Evolutionary conservation across 208 protist species (phyloP), one percentile per base, ranked within the genome.

Genomic region (Endotrypanum monterogeii): DNA sequence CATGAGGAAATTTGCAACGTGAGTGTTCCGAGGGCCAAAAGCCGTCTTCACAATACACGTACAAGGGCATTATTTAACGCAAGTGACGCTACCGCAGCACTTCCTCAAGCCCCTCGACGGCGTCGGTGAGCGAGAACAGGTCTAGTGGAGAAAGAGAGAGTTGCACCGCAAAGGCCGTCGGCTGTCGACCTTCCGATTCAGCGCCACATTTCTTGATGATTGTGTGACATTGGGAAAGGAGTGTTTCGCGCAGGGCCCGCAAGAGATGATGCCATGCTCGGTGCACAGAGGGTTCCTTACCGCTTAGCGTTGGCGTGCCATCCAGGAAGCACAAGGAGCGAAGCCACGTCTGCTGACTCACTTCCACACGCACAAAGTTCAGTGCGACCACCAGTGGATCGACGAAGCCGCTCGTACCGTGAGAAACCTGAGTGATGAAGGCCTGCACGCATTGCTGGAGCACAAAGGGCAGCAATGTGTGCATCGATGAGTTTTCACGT

Each of bases 351-450:
- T 41, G 54, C 37, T 72, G 66, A n/a, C 67, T 67, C 56, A 61
- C 83, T 65, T 75, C 25, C 48, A 87, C 67, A 11, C 84, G 77
- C 23, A 95, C 63, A 78, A 92, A 90, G 71, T 92, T 93, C 37
- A 95, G 46, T 20, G 78, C 77, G 5, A 81, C 87, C 20, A 95
- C 80, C 6, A 95, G 67, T n/a, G 87, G 88, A 39, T 95, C 89
- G 5, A 93, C n/a, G 81, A 95, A 95, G 11, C 75, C 76, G 11
- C 68, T 52, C 51, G 91, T 76, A 7, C 87, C 82, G 28, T 67
- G 56, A 6, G 57, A 44, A 8, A 93, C 50, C 9, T 86, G 78
- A 32, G 67, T 39, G 12, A 87, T 12, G 68, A 90, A 92, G 11
- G 79, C 71, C n/a, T 73, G 28, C 48, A 85, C 71, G 25, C 83